Evolutionary conservation across 2,329 filamentous ascomycete species (phyloP).

Genomic region (Albifimbria verrucaria): DNA sequence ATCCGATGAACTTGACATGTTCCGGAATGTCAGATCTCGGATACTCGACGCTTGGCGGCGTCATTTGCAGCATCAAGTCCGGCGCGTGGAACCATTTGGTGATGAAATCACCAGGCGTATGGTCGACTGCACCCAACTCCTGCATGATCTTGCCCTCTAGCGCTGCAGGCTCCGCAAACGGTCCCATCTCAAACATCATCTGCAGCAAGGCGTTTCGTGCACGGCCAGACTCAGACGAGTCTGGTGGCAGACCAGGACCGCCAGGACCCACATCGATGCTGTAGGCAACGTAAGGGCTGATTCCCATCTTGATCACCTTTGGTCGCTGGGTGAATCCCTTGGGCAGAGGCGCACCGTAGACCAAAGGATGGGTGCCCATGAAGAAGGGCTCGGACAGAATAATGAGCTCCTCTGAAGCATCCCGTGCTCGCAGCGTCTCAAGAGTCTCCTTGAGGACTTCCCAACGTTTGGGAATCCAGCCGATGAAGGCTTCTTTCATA

Average conservation of each 20-base stretch:
- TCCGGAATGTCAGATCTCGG: constrained; percentile 30
- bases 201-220: constrained; percentile 27
- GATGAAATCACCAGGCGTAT: constrained; percentile 14
- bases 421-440: constrained; percentile 24
- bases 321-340: constrained; percentile 31
- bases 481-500: constrained; percentile 17
- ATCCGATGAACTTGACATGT: constrained; percentile 41
- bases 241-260: constrained; percentile 34
- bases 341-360: constrained; percentile 32
- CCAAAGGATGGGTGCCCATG: constrained; percentile 34
- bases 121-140: constrained; percentile 23
- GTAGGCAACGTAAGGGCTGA: constrained; percentile 29
- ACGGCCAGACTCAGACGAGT: constrained; percentile 31
- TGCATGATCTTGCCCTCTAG: constrained; percentile 21
- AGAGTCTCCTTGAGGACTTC: constrained; percentile 27
- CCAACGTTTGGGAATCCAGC: constrained; percentile 27
- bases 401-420: constrained; percentile 35
- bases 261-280: constrained; percentile 38
- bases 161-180: constrained; percentile 17
- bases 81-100: constrained; percentile 24
- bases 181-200: constrained; percentile 17
- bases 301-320: constrained; percentile 36
- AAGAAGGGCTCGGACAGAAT: constrained; percentile 39
- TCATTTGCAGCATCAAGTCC: constrained; percentile 34
- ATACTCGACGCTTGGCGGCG: constrained; percentile 36